Evolutionary conservation across 176 grass and related monocot genomes (phyloP), one percentile per base, ranked within the genome.

Genomic region (Bromus sterilis): DNA sequence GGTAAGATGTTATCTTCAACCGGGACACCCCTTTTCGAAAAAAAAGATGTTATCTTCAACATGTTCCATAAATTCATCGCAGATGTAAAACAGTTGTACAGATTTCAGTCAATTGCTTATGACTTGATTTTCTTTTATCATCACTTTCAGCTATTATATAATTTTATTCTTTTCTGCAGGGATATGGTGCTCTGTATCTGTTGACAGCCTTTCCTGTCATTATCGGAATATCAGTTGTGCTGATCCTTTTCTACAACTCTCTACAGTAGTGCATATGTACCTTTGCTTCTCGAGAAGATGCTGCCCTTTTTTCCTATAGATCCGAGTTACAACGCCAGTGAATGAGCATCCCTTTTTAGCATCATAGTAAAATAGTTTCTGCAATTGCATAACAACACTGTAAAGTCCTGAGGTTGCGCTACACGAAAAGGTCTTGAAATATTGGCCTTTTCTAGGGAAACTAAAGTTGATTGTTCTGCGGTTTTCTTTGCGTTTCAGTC

Each of bases 191-290:
- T 72, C 80, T 99, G 69, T 99, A 95, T 90, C 76, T 99, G 88
- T 84, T 95, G 78, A 88, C 93, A 7, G 96, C 71, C 36, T 95
- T 93, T 35, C 93, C 93, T 67, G 59, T 99, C 29, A 75, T 99
- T 26, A 95, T 99, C 67, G 97, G 81, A 59, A 83, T 99, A 46
- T 87, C 93, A 23, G 96, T 95, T 35, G 93, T 95, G 24, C 62
- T 95, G 32, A 93, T 99, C 53, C 96, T 99, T 76, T 99, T 95
- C 82, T 99, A 93, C 60, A 99, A 99, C 88, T 95, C 89, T 85
- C 84, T 99, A 61, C 93, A 91, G 89, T 99, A 93, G 79, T 49
- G 12, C 74, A 53, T 25, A 11, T 32, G 11, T 56, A 25, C 30
- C 16, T 86, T 81, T 67, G 26, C 16, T 82, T 86, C 78, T 65